These are phyloP conservation scores for Meyerozyma sp. DNA, from an alignment of 1,139 yeast genomes.

Conservation along the genomic window DNA sequence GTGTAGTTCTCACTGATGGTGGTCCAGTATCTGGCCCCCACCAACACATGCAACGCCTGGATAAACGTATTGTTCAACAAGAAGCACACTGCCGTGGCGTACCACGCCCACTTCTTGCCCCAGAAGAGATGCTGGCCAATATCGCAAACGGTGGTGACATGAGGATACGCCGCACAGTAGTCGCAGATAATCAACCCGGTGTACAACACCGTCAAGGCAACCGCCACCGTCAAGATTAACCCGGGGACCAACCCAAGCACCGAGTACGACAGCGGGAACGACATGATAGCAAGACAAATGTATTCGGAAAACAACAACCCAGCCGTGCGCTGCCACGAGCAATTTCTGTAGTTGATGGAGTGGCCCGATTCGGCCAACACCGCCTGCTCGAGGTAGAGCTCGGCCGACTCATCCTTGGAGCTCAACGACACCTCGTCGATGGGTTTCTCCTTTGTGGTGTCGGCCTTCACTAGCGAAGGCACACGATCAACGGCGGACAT, in stretches of 20 bases:
- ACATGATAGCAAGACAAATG: constrained; percentile 57
- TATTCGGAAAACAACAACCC: constrained; percentile 56
- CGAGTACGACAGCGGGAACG: constrained; percentile 62
- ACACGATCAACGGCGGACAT: not conserved
- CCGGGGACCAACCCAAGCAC: constrained; percentile 58
- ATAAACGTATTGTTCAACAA: constrained; percentile 51
- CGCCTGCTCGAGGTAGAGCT: not conserved
- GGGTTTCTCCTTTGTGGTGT: not conserved
- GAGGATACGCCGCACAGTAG: constrained; percentile 51
- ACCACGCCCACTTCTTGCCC: constrained; percentile 50
- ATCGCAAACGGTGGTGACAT: constrained; percentile 49
- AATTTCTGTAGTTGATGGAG: constrained; percentile 43
- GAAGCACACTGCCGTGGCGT: constrained; percentile 51
- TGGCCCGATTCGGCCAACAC: constrained; percentile 16
- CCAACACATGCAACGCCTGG: constrained; percentile 54
- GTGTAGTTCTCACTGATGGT: constrained; percentile 45
- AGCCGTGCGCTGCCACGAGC: constrained; percentile 56
- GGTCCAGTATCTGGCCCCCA: constrained; percentile 56
- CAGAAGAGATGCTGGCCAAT: constrained; percentile 55
- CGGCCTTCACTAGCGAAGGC: not conserved
- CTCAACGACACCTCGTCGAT: not conserved
- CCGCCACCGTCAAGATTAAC: constrained; percentile 46
- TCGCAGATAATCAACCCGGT: constrained; percentile 52
- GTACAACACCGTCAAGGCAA: constrained; percentile 47
- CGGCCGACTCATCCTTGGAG: not conserved